Conservation (phyloP, 257 asterid genomes). For the Solanum dulcamara region DNA sequence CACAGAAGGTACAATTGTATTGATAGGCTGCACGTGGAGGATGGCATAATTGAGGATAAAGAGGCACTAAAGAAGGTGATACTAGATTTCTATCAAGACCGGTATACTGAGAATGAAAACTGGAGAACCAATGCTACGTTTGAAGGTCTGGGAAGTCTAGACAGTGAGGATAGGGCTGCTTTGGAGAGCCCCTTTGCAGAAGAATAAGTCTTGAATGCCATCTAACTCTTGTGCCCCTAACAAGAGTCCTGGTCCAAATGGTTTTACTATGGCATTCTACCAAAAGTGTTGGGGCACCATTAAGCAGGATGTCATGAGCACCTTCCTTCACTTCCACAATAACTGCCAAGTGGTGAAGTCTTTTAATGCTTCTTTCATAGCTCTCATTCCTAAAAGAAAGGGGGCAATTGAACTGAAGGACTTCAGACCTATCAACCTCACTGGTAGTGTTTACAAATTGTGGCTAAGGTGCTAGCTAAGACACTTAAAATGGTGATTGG, state of each 20-base stretch:
- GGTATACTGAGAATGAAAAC: not conserved
- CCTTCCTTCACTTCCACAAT: not conserved
- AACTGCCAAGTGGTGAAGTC: not conserved
- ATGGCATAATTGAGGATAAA: too few relatives aligned
- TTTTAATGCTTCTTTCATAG: not conserved
- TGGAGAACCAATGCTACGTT: not conserved
- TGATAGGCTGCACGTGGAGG: not conserved
- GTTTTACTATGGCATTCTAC: not conserved
- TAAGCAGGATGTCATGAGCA: not conserved
- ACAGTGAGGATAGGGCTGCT: not conserved
- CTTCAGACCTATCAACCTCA: not conserved
- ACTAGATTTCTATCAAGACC: not conserved
- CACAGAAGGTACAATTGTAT: not conserved
- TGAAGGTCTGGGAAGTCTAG: not conserved
- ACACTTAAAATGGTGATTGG: not conserved
- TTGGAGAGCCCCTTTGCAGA: not conserved
- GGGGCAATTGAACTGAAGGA: not conserved
- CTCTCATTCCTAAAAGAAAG: not conserved
- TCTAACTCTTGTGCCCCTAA: not conserved
- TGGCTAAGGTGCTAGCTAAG: not conserved
- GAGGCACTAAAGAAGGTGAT: too few relatives aligned
- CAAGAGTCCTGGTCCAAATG: not conserved
- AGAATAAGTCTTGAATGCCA: not conserved
- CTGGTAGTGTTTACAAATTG: not conserved
- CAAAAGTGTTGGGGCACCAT: not conserved